phyloP scores from a whole-genome alignment of 2,329 filamentous ascomycete genomes.

The Penicillium sp. region DNA sequence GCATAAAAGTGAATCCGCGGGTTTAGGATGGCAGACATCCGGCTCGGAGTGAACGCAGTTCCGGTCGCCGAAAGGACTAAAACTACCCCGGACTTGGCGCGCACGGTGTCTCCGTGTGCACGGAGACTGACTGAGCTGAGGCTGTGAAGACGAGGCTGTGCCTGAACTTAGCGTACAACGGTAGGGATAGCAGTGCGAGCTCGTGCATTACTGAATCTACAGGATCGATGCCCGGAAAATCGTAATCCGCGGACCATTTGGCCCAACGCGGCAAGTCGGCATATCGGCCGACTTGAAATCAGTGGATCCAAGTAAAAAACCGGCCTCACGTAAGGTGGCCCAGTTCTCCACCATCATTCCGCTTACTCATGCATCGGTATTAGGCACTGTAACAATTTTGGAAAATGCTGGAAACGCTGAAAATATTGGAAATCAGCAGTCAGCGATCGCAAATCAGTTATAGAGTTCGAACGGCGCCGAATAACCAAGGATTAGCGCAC shows the following conservation, averaged over 20 bases:
- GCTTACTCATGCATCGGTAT: background rate
- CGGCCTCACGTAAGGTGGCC: background rate
- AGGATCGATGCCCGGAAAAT: constrained; percentile 4
- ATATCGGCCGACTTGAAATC: constrained; percentile 12
- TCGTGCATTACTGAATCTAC: background rate
- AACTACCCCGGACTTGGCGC: constrained; percentile 18
- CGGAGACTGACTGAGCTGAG: background rate
- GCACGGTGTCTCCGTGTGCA: background rate
- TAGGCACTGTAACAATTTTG: too few relatives aligned
- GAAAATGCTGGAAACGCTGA: too few relatives aligned
- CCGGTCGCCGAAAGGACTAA: constrained; percentile 17
- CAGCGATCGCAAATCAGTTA: background rate
- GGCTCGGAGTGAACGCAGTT: constrained; percentile 19
- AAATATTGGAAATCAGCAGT: background rate
- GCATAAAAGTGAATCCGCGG: constrained; percentile 1
- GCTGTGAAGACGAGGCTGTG: background rate
- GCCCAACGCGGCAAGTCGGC: constrained; percentile 20
- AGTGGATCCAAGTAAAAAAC: background rate
- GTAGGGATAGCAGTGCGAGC: background rate
- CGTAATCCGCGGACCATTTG: constrained; percentile 6
- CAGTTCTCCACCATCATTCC: background rate
- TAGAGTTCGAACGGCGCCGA: background rate
- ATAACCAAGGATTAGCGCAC: constrained; percentile 8
- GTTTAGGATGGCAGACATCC: constrained; percentile 12
- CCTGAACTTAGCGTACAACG: background rate